Evolutionary conservation across 2,329 filamentous ascomycete species (phyloP), one percentile per base, ranked within the genome.

Genomic region (Fusarium papillatum): DNA sequence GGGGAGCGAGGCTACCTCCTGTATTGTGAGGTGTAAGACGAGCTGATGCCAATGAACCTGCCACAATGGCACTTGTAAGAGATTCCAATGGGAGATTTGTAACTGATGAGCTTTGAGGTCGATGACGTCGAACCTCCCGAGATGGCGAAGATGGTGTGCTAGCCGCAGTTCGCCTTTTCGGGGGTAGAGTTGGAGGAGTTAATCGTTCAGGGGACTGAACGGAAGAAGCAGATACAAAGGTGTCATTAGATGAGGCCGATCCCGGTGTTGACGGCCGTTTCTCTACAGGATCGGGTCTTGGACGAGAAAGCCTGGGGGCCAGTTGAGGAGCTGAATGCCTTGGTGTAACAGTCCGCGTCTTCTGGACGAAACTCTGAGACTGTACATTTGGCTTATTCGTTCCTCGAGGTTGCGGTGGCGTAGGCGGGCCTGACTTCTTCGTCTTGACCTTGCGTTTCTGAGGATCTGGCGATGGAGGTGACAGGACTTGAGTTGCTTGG

Each of bases 41-140:
- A 3, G 92, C 88, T 1, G 93, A 91, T 7, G 94, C 94, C 0
- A 96, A 86, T 29, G 92, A 94, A 3, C 93, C 92, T 3, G 94
- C 94, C 78, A 96, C 89, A 69, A 96, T 95, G 73, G 94, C 94
- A 78, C 91, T 91, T 16, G 93, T 92, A 10, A 96, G 89, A 0
- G 92, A 92, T 70, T 93, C 89, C 13, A 94, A 87, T 1, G 89
- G 89, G 34, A 92, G 86, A 64, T 79, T 84, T 29, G 83, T 81
- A 26, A 80, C 73, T 7, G 83, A 83, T 9, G 79, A 73, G 48
- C 79, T 83, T 48, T 76, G 78, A 5, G 72, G 63, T 50, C 75
- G 76, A 38, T 73, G 73, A 5, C 83, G 82, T 46, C 73, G 78
- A 61, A 85, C 73, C 74, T 80, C 69, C 79, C 84, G 81, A 79